Evolutionary conservation across 2,329 filamentous ascomycete species (phyloP).

Genomic region (Aspergillus aculeatus): DNA sequence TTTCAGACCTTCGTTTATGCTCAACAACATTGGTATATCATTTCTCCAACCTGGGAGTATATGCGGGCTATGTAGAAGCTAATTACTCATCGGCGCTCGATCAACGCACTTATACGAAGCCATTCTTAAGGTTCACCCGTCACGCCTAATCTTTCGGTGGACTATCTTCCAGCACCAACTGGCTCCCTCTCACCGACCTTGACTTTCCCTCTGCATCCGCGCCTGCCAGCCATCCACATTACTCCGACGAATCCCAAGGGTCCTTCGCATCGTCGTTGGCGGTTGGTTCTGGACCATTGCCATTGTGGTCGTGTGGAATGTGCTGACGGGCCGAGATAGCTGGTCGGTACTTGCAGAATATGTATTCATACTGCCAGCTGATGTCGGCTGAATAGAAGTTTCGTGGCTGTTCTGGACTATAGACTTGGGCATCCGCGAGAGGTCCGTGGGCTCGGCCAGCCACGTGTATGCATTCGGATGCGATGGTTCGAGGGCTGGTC

Average conservation of each 20-base stretch:
- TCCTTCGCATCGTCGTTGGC: conserved; percentile 32
- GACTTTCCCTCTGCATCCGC: conserved; percentile 34
- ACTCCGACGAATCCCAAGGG: conserved; percentile 43
- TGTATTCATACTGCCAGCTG: conserved; percentile 24
- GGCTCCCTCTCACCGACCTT: conserved; percentile 11
- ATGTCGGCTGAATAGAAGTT: background rate
- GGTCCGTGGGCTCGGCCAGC: conserved; percentile 27
- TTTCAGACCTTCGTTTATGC: no score
- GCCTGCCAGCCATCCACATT: conserved; percentile 44
- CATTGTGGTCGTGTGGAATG: conserved; percentile 44
- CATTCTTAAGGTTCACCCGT: background rate
- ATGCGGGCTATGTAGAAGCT: background rate
- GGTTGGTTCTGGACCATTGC: conserved; percentile 32
- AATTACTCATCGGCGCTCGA: no score
- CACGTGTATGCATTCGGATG: conserved; percentile 37
- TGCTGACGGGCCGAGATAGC: conserved; percentile 30
- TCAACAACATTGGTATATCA: background rate
- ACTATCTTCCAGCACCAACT: background rate
- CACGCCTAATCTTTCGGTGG: background rate
- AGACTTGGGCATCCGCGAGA: conserved; percentile 14
- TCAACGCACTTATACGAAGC: background rate
- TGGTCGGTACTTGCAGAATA: conserved; percentile 19
- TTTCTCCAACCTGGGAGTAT: background rate
- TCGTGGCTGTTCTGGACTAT: conserved; percentile 11
- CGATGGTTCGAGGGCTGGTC: conserved; percentile 34